These are phyloP conservation scores for Cladorrhinum samala DNA, from an alignment of 495 filamentous ascomycete genomes.

Conservation along the genomic window DNA sequence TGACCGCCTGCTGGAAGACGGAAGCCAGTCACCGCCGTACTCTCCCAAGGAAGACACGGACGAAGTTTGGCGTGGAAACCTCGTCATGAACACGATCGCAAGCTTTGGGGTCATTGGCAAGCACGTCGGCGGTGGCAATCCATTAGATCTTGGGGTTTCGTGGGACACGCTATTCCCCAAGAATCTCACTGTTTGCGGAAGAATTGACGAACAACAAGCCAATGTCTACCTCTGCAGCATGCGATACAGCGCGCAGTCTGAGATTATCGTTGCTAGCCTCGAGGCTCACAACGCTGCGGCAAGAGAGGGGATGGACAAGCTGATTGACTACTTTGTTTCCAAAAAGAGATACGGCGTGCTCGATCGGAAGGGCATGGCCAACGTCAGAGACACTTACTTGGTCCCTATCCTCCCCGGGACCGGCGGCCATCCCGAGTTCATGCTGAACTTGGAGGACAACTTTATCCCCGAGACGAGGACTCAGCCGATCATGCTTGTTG, in stretches of 20 bases:
- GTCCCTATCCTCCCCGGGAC: constrained; percentile 62
- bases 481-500: constrained; percentile 67
- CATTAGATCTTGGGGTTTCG: constrained; percentile 54
- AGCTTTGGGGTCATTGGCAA: constrained; percentile 71
- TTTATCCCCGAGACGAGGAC: constrained; percentile 57
- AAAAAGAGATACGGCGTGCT: constrained; percentile 79
- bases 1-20: constrained; percentile 80
- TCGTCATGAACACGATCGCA: constrained; percentile 71
- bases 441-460: constrained; percentile 70
- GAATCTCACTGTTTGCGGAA: constrained; percentile 68
- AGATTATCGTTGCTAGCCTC: constrained; percentile 65
- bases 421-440: constrained; percentile 58
- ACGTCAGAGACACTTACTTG: constrained; percentile 73
- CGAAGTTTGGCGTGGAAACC: constrained; percentile 70
- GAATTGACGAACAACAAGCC: constrained; percentile 73
- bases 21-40: constrained; percentile 78
- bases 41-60: constrained; percentile 50
- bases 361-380: constrained; percentile 59
- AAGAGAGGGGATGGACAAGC: constrained; percentile 54
- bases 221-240: constrained; percentile 84
- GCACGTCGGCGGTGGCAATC: constrained; percentile 74
- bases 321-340: constrained; percentile 73
- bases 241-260: constrained; percentile 63
- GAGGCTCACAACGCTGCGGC: constrained; percentile 47
- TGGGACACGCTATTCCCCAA: constrained; percentile 63